phyloP scores from a whole-genome alignment of 441 rosid species.

The Pelargonium fulgidum region DNA sequence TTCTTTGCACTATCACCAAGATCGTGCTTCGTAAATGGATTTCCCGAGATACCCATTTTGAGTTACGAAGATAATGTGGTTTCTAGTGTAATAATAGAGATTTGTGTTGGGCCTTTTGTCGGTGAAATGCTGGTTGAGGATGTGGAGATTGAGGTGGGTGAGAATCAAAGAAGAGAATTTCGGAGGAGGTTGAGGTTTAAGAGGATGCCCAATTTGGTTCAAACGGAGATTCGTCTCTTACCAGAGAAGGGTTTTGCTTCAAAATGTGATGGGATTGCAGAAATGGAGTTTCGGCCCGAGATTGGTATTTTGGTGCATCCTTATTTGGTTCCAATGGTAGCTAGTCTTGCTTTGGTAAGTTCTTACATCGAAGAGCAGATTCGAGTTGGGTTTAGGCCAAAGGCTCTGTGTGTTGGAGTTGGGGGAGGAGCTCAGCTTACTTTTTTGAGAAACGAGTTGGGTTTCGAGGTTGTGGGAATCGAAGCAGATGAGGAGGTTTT shows the following conservation, averaged over 20 bases:
- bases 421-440: constrained; percentile 86
- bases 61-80: constrained; percentile 58
- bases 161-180: constrained; percentile 34
- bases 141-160: constrained; percentile 33
- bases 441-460: constrained; percentile 46
- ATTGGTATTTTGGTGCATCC: constrained; percentile 53
- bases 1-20: constrained; percentile 47
- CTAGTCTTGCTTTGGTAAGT: constrained; percentile 46
- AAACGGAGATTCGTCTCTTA: constrained; percentile 46
- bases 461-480: constrained; percentile 58
- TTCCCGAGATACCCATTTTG: constrained; percentile 41
- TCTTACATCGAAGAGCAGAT: constrained; percentile 24
- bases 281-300: constrained; percentile 38
- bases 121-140: constrained; percentile 87
- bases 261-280: constrained; percentile 23
- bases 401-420: constrained; percentile 71
- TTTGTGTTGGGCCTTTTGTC: constrained; percentile 41
- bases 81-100: constrained; percentile 43
- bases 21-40: constrained; percentile 16
- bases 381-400: constrained; percentile 34
- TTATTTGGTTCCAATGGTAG: constrained; percentile 73
- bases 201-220: constrained; percentile 76
- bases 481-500: constrained; percentile 66
- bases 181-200: constrained; percentile 82
- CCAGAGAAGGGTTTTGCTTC: constrained; percentile 22